A percentile compares a stretch with the other conserved stretches of the same genome.
Evolutionary conservation across 768 basidiomycete genomes (phyloP).

Genomic region (Mycena kentingensis): DNA sequence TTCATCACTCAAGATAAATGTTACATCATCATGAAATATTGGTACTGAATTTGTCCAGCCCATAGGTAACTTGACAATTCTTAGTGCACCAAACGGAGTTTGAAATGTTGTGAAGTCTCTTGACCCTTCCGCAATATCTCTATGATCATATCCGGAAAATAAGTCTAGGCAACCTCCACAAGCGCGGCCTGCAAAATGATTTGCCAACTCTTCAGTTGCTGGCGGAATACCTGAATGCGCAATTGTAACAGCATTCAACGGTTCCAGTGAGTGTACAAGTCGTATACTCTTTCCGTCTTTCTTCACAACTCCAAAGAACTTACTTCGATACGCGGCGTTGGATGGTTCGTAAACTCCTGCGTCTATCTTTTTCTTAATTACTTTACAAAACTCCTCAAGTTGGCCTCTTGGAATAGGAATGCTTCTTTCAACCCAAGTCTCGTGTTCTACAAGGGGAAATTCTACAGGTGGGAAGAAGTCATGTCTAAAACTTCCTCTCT

Average conservation of each 20-base stretch:
- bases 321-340: too few relatives aligned
- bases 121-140: too few relatives aligned
- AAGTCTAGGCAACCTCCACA: too few relatives aligned
- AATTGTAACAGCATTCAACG: constrained; percentile 27
- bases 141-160: too few relatives aligned
- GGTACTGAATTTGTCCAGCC: constrained; percentile 35
- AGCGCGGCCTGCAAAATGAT: too few relatives aligned
- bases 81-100: constrained; percentile 25
- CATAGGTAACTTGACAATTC: constrained; percentile 29
- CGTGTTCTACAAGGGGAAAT: constrained; percentile 28
- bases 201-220: constrained; percentile 13
- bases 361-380: constrained; percentile 17
- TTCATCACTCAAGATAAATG: background rate
- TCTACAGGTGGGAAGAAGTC: too few relatives aligned
- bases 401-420: constrained; percentile 21
- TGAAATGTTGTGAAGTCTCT: constrained; percentile 38
- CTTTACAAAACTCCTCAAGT: constrained; percentile 12
- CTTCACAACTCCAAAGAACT: constrained; percentile 34
- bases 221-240: constrained; percentile 25
- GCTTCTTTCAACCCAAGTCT: constrained; percentile 24
- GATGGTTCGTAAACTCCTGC: constrained; percentile 13
- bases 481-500: constrained; percentile 6
- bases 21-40: constrained; percentile 5
- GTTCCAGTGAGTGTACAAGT: constrained; percentile 29
- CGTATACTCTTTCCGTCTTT: constrained; percentile 27